These are phyloP conservation scores for Hordeum marinum DNA, from an alignment of 176 grass and related monocot species.

Conservation along the genomic window DNA sequence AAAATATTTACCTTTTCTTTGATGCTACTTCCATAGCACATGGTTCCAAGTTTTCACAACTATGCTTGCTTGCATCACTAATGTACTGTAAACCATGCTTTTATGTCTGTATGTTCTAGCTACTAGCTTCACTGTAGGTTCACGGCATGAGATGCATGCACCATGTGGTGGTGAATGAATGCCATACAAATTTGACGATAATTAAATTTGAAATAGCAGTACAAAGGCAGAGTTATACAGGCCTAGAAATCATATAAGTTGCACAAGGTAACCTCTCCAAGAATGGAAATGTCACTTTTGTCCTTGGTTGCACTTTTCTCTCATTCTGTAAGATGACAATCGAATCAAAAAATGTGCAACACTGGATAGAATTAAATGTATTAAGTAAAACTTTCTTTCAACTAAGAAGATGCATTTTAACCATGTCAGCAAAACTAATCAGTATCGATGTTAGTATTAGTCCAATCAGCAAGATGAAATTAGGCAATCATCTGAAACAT, in stretches of 20 bases:
- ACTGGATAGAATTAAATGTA: not conserved
- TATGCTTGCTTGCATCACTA: conserved; percentile 15
- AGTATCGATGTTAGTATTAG: too few species aligned
- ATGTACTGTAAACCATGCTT: conserved; percentile 42
- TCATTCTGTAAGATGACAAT: too few species aligned
- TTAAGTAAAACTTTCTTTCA: not conserved
- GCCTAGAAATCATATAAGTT: conserved; percentile 16
- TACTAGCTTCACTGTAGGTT: not conserved
- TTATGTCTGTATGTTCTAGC: not conserved
- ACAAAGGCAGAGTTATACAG: not conserved
- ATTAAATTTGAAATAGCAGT: too few species aligned
- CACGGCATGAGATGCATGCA: not conserved
- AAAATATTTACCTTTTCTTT: conserved; percentile 80
- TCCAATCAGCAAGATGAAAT: not conserved
- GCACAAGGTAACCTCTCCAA: conserved; percentile 47
- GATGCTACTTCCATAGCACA: conserved; percentile 28
- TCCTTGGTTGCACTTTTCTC: conserved; percentile 67
- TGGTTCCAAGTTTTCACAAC: conserved; percentile 29
- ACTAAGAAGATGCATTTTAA: not conserved
- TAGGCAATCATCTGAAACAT: not conserved
- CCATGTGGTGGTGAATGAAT: not conserved
- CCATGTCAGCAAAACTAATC: too few species aligned
- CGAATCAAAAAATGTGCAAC: too few species aligned
- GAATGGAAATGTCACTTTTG: conserved; percentile 51
- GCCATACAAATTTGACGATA: not conserved